Percentiles rank a stretch among this genome's conserved stretches.
phyloP scores from a whole-genome alignment of 2,329 filamentous ascomycete species.

The Cladophialophora psammophila region DNA sequence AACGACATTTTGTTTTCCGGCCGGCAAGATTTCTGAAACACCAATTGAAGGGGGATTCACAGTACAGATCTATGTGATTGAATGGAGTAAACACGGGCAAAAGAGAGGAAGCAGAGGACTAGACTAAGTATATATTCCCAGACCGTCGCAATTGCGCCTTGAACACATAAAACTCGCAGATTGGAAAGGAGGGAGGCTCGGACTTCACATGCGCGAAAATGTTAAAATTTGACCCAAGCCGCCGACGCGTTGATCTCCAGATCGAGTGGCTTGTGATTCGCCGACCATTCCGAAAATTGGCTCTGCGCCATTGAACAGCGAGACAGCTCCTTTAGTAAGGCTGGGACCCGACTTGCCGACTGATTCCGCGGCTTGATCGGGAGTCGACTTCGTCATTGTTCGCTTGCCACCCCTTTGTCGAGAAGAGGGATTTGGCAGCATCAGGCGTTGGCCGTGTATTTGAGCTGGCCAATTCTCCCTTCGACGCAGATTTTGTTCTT shows the following conservation, averaged over 20 bases:
- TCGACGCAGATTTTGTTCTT: slow-evolving; percentile 17
- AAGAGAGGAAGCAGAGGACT: neutral
- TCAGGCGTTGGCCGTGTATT: neutral
- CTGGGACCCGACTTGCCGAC: neutral
- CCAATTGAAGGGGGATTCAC: neutral
- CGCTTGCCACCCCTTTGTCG: neutral
- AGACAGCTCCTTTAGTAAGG: neutral
- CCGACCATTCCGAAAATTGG: neutral
- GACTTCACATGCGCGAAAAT: slow-evolving; percentile 19
- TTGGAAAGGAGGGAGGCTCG: neutral
- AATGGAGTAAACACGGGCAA: neutral
- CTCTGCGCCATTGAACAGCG: neutral
- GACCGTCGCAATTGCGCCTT: neutral
- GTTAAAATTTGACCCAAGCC: slow-evolving; percentile 13
- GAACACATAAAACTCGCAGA: neutral
- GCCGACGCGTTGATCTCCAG: slow-evolving; percentile 16
- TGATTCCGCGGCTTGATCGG: slow-evolving; percentile 1
- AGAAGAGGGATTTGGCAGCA: too few relatives aligned
- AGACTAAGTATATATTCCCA: neutral
- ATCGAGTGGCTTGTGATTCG: neutral
- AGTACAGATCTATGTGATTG: neutral
- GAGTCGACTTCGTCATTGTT: slow-evolving; percentile 1
- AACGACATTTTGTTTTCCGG: slow-evolving; percentile 31
- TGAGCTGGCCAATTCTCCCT: slow-evolving; percentile 9
- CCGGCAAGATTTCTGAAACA: neutral